phyloP scores from a whole-genome alignment of 257 asterid genomes.

The Ophiorrhiza pumila region DNA sequence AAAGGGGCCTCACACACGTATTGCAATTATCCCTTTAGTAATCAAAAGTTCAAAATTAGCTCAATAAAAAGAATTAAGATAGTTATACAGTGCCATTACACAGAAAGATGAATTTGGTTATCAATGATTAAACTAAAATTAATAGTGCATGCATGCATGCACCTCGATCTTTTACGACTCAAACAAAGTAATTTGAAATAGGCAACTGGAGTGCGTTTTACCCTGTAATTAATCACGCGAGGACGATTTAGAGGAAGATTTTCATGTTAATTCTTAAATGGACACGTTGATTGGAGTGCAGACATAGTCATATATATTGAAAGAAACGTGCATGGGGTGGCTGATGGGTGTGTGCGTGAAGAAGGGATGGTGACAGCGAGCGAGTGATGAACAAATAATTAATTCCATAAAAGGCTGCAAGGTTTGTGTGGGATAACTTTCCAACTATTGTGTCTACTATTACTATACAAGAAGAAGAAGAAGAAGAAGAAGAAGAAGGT shows the following conservation, averaged over 20 bases:
- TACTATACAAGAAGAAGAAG: slow-evolving; percentile 1
- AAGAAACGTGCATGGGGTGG: not conserved
- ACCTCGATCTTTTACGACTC: no score
- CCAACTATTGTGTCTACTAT: slow-evolving; percentile 20
- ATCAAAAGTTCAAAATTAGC: no score
- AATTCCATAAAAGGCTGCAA: slow-evolving; percentile 29
- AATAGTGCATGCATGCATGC: no score
- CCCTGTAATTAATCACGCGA: slow-evolving; percentile 18
- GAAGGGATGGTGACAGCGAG: slow-evolving; percentile 19
- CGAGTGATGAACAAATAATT: slow-evolving; percentile 15
- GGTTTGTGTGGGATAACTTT: slow-evolving; percentile 15
- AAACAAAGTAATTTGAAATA: slow-evolving; percentile 21
- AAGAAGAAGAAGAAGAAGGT: no score
- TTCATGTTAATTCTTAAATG: not conserved
- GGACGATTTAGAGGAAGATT: slow-evolving; percentile 5
- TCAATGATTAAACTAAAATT: no score
- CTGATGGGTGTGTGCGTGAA: slow-evolving; percentile 1
- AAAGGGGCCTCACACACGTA: no score
- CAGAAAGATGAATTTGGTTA: no score
- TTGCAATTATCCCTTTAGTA: no score
- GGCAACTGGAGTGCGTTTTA: no score
- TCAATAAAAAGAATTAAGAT: no score
- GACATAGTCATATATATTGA: not conserved
- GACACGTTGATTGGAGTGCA: not conserved
- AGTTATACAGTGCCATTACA: no score